A percentile compares a stretch with the other conserved stretches of the same genome.
These are phyloP conservation scores for Coemansia sp. DNA, from an alignment of 192 early-diverging fungal genomes.

Conservation along the genomic window DNA sequence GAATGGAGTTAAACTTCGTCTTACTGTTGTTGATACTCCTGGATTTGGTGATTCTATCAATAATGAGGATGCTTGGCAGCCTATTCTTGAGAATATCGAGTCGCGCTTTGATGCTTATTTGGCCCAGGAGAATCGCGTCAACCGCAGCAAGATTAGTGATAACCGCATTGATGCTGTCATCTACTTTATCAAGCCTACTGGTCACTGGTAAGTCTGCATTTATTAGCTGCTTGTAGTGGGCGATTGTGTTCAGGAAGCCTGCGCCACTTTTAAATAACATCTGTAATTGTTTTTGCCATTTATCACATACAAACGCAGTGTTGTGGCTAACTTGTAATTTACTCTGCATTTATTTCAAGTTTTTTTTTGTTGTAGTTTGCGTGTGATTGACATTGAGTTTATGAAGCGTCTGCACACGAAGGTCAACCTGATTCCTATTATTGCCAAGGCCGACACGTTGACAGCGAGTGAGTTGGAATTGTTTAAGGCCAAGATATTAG, in stretches of 20 bases:
- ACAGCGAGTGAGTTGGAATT: constrained; percentile 73
- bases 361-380: constrained; percentile 55
- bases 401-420: constrained; percentile 89
- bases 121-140: constrained; percentile 89
- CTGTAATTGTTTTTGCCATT: background rate
- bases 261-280: background rate
- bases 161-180: constrained; percentile 92
- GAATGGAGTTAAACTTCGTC: constrained; percentile 88
- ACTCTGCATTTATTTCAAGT: background rate
- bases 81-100: constrained; percentile 93
- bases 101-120: constrained; percentile 91
- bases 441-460: constrained; percentile 90
- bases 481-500: constrained; percentile 85
- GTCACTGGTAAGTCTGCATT: constrained; percentile 64
- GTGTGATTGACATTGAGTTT: constrained; percentile 92
- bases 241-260: background rate
- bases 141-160: constrained; percentile 84
- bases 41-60: constrained; percentile 99
- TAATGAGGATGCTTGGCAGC: constrained; percentile 98
- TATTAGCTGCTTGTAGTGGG: constrained; percentile 8
- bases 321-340: background rate
- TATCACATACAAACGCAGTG: background rate
- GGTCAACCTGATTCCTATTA: constrained; percentile 86
- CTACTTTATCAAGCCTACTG: constrained; percentile 97
- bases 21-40: constrained; percentile 96